phyloP scores from a whole-genome alignment of 2,329 filamentous ascomycete genomes.

The Penicillium sclerotigenum region DNA sequence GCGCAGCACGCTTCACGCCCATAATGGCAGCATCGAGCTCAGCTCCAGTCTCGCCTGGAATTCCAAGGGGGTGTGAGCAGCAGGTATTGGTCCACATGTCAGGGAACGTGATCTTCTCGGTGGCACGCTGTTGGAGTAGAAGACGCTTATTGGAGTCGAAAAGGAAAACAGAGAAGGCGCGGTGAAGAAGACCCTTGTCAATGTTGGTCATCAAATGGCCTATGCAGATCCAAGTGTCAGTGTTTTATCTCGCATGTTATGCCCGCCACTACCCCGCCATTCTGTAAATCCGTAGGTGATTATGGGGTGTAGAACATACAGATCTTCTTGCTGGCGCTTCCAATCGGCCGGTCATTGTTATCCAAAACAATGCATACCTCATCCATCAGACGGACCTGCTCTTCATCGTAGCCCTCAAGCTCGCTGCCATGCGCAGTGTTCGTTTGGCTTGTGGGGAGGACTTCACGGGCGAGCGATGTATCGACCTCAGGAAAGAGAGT shows the following conservation, averaged over 20 bases:
- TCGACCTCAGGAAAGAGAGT: conserved; percentile 82
- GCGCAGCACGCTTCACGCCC: conserved; percentile 87
- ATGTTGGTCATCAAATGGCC: conserved; percentile 99
- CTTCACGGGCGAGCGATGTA: conserved; percentile 54
- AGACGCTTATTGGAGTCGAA: conserved; percentile 92
- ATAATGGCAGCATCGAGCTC: conserved; percentile 74
- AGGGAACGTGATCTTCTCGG: conserved; percentile 98
- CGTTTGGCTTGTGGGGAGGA: conserved; percentile 44
- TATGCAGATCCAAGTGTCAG: conserved; percentile 39
- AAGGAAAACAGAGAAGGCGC: conserved; percentile 95
- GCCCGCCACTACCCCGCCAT: conserved; percentile 9
- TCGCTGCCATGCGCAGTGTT: conserved; percentile 57
- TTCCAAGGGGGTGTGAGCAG: conserved; percentile 92
- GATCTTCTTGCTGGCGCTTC: conserved; percentile 95
- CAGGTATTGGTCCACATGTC: conserved; percentile 99
- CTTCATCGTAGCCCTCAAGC: conserved; percentile 88
- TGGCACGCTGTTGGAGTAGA: conserved; percentile 89
- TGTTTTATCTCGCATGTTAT: conserved; percentile 1
- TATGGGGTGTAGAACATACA: conserved; percentile 58
- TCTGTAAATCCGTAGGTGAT: neutral
- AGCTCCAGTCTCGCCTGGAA: conserved; percentile 85
- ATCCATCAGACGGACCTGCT: conserved; percentile 98
- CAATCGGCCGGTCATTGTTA: conserved; percentile 86
- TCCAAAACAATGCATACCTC: conserved; percentile 97
- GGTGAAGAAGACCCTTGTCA: conserved; percentile 89